phyloP scores from a whole-genome alignment of 805 yeast species.

The Metschnikowia chrysomelidarum region DNA sequence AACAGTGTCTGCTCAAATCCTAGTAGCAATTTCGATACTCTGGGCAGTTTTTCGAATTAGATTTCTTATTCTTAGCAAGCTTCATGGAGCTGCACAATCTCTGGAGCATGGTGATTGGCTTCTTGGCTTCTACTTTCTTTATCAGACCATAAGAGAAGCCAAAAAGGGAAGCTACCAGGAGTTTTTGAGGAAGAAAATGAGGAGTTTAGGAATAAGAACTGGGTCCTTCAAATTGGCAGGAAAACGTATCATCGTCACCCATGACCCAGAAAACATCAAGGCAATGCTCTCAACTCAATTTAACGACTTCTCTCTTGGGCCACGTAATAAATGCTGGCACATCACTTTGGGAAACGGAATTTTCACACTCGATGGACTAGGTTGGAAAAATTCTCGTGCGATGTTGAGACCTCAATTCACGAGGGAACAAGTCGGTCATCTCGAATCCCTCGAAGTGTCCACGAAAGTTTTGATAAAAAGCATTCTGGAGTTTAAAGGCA shows the following conservation, averaged over 20 bases:
- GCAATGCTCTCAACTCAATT: conserved; percentile 40
- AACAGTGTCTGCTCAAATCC: background rate
- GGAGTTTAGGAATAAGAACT: conserved; percentile 5
- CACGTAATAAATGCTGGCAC: conserved; percentile 30
- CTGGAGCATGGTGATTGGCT: conserved; percentile 9
- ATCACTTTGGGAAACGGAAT: conserved; percentile 39
- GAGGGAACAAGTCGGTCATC: conserved; percentile 38
- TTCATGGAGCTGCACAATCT: conserved; percentile 6
- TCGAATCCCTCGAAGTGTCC: conserved; percentile 33
- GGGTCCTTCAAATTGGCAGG: conserved; percentile 12
- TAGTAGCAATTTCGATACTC: background rate
- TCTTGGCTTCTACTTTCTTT: conserved; percentile 13
- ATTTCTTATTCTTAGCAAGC: conserved; percentile 1
- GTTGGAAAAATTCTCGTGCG: conserved; percentile 40
- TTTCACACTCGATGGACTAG: conserved; percentile 36
- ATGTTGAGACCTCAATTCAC: conserved; percentile 40
- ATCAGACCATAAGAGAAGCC: conserved; percentile 5
- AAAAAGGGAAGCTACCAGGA: conserved; percentile 12
- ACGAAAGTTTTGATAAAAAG: conserved; percentile 27
- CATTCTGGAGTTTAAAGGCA: conserved; percentile 12
- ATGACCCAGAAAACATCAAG: conserved; percentile 37
- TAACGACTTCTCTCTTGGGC: conserved; percentile 34
- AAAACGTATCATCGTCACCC: conserved; percentile 18
- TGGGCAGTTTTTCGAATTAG: background rate
- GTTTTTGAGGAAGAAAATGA: conserved; percentile 8